Evolutionary conservation across 169 alveolate genomes (phyloP), one percentile per base, ranked within the genome.

Genomic region (Plasmodium inui): DNA sequence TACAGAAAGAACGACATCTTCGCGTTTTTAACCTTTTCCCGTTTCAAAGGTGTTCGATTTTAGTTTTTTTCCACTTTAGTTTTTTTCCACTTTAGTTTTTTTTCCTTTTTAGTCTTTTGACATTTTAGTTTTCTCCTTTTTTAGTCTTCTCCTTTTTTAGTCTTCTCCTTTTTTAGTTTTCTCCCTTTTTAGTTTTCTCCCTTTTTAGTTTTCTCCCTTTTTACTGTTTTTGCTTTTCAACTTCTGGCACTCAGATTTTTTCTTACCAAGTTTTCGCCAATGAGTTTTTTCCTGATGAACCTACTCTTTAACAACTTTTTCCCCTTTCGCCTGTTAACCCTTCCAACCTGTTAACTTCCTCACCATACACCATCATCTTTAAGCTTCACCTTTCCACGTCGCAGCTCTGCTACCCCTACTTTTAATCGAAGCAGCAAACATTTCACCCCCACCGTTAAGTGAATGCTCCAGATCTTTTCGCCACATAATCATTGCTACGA

Each of bases 181-280:
- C n/a, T n/a, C n/a, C n/a, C n/a, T n/a, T n/a, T n/a, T n/a, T n/a
- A n/a, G n/a, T n/a, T n/a, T n/a, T n/a, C n/a, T n/a, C n/a, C n/a
- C n/a, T n/a, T n/a, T n/a, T n/a, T n/a, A n/a, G n/a, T 26, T 84
- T 84, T 72, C 9, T 84, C 10, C 72, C 74, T 41, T 41, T 7
- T 39, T n/a, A 17, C 28, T 28, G n/a, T n/a, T 84, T 72, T 37
- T n/a, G 1, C 39, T 83, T 28, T 53, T 83, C 57, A 30, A 32
- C 74, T 83, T 83, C 34, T 39, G 28, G 32, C 26, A 14, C 57
- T 61, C 74, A 7, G 0, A 61, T n/a, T 61, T n/a, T n/a, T 8
- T 22, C 34, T n/a, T 61, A n/a, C 14, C 34, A n/a, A 5, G 2
- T 19, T 61, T 61, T 61, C 8, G 32, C 74, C 6, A 17, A 57